Evolutionary conservation across 305 asterid species (phyloP), one percentile per base, ranked within the genome.

Genomic region (Fraxinus baroniana): DNA sequence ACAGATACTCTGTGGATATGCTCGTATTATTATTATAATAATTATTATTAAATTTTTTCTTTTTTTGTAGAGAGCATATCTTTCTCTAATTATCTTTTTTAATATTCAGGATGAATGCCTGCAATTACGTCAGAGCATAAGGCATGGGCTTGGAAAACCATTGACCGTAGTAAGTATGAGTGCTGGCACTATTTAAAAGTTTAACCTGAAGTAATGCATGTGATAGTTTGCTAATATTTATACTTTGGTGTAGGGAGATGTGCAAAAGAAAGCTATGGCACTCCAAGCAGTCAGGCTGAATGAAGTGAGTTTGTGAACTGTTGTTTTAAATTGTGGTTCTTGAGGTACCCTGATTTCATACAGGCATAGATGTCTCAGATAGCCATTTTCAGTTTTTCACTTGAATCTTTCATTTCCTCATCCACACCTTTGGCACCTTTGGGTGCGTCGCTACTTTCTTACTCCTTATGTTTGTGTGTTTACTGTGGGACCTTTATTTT

Each of bases 121-220:
- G 85, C 90, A 93, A 83, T 87, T 95, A 66, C 97, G 96, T 49
- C 95, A 95, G 88, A 92, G 92, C 89, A 90, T 95, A 80, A 89
- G 92, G 87, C 92, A 92, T 44, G 97, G 97, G 81, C 96, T 93
- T 84, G 93, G 90, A 87, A 89, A 92, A 85, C 94, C 79, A 39
- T 87, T 87, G 33, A 91, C 97, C 70, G 92, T 95, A 57, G 99
- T 95, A 89, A 93, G 99, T 86, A 39, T 81, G 75, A 85, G 15
- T 88, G 81, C 83, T 66, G 55, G 12, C 71, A 55, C 83, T 82
- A 52, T 77, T 84, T 84, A 77, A 24, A 55, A 77, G 28, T 22
- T 82, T 39, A 10, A 55, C 80, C 75, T 84, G 80, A 76, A 64
- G 60, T 82, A 74, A 57, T 36, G 60, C 28, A 68, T 36, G 44